Base-by-base conservation (phyloP, 805 yeast genomes). In the Wilhelminamyces savonicus region DNA sequence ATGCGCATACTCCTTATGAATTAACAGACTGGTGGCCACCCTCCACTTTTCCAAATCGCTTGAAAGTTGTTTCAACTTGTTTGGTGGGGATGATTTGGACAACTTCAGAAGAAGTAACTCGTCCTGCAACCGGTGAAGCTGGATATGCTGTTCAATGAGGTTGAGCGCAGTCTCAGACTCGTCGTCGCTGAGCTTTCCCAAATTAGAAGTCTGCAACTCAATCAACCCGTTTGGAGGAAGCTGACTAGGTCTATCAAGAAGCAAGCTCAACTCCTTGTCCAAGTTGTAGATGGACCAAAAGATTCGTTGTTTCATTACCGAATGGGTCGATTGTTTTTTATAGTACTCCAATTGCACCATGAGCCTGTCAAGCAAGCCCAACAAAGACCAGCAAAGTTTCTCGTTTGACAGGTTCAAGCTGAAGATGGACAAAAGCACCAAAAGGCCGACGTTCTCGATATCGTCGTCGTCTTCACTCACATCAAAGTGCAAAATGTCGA, bases 221-320 rank as follows among this genome's bases (percentile, higher is more conserved):
- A 58, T 45, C 29, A 51, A 47, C 10, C 32, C 38, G 13, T 44
- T 36, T 3, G 39, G 43, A 3, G 66, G 59, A 16, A 59, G 43
- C 37, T 56, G 65, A 29, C 60, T 52, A 10, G 69, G 68, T 28
- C 45, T 52, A 16, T 50, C 44, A 20, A 52, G 39, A 28, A 61
- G 27, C n/a, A 65, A 40, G 32, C 58, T 52, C 21, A 61, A 40
- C 29, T 59, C 66, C 26, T 59, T 57, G 33, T 65, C 71, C 23
- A 64, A 37, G 27, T 57, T 61, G 40, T 51, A 52, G 10, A 61
- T 39, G 3, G 66, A 43, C 69, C 67, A 62, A 32, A 62, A 56
- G 9, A 59, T 32, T 13, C 55, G 29, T 11, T 43, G 32, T 10
- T 43, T 31, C 8, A 16, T 21, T 6, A 21, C 29, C 22, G 21